Conservation (phyloP, 352 stramenopile species). For the Saprolegnia parasitica region DNA sequence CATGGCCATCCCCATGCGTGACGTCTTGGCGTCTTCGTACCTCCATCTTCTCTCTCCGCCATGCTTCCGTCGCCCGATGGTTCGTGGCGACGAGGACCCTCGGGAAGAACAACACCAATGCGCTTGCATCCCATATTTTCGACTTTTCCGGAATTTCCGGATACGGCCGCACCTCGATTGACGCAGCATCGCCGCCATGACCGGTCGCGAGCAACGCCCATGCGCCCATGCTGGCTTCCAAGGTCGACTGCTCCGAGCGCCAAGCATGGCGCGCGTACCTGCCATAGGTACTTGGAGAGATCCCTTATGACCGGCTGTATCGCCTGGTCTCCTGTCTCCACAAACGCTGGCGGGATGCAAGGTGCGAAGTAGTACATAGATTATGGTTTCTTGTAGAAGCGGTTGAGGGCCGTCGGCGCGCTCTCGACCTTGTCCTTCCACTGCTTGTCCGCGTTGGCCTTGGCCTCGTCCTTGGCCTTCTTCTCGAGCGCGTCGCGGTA, state of each 20-base stretch:
- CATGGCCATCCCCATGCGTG: neutral
- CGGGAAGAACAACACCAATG: slow-evolving; percentile 22
- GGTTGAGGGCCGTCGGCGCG: slow-evolving; percentile 73
- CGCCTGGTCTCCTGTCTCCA: too few relatives aligned
- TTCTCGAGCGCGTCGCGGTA: slow-evolving; percentile 79
- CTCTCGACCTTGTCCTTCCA: slow-evolving; percentile 74
- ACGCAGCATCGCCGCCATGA: neutral
- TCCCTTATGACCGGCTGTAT: too few relatives aligned
- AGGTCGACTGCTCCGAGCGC: too few relatives aligned
- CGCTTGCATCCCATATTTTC: slow-evolving; percentile 23
- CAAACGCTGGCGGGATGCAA: too few relatives aligned
- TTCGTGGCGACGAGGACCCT: slow-evolving; percentile 14
- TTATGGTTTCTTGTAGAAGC: slow-evolving; percentile 46
- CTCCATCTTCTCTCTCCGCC: slow-evolving; percentile 11
- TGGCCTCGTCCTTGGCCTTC: slow-evolving; percentile 69
- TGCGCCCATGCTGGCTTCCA: too few relatives aligned
- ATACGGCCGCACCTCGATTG: slow-evolving; percentile 2
- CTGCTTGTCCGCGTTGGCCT: slow-evolving; percentile 65
- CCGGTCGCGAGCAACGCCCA: neutral
- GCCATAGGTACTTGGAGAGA: too few relatives aligned
- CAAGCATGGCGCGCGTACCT: too few relatives aligned
- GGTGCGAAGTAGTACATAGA: neutral
- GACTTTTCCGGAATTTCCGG: slow-evolving; percentile 25
- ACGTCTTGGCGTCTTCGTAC: slow-evolving; percentile 6
- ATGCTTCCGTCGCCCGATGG: slow-evolving; percentile 10